A percentile compares a stretch with the other conserved stretches of the same genome.
Evolutionary conservation across 768 basidiomycete species (phyloP).

Genomic region (Boletus tomentosulus): DNA sequence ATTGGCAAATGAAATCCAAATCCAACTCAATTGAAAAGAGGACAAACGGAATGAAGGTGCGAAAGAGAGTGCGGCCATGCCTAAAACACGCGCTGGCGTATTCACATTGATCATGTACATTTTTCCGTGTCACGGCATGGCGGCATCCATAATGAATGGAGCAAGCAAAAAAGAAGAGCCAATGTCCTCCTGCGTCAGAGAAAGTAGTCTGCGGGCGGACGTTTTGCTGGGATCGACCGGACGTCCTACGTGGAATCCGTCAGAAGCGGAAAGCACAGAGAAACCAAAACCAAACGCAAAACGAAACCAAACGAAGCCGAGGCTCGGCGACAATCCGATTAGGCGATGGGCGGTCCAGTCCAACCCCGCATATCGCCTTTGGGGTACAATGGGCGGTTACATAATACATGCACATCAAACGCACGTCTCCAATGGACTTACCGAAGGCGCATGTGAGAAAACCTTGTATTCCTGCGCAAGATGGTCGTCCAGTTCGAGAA

Average conservation of each 20-base stretch:
- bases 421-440: constrained; percentile 35
- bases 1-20: background rate
- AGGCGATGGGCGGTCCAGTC: constrained; percentile 4
- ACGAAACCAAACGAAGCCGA: background rate
- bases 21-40: background rate
- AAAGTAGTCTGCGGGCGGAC: constrained; percentile 87
- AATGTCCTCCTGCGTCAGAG: constrained; percentile 37
- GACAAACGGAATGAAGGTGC: constrained; percentile 13
- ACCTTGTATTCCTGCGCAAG: constrained; percentile 95
- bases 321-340: background rate
- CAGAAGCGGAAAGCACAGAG: background rate
- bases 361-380: constrained; percentile 29
- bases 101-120: constrained; percentile 1
- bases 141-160: background rate
- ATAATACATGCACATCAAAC: background rate
- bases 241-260: constrained; percentile 54
- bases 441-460: constrained; percentile 85
- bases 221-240: constrained; percentile 74
- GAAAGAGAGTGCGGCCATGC: constrained; percentile 22
- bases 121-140: constrained; percentile 17
- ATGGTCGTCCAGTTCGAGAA: constrained; percentile 90
- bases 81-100: constrained; percentile 23
- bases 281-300: background rate
- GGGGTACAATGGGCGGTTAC: background rate
- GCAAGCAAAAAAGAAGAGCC: background rate